These are phyloP conservation scores for Selaginella moellendorffii DNA, from an alignment of 75 land plant species.

Conservation along the genomic window DNA sequence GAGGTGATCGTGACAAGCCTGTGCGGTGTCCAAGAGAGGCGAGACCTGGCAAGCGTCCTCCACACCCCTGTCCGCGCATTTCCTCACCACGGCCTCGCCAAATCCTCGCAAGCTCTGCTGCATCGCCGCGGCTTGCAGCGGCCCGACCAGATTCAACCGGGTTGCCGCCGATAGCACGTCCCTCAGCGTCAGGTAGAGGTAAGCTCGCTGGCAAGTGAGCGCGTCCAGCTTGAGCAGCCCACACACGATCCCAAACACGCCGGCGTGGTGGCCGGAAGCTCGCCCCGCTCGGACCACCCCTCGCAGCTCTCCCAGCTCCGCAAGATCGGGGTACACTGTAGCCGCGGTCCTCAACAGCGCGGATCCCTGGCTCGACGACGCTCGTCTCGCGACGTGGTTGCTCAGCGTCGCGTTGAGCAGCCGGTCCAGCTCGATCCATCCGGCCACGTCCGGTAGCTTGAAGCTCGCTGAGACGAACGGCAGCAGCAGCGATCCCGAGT, in stretches of 20 bases:
- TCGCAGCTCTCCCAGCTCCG: slow-evolving; percentile 35
- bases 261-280: slow-evolving; percentile 60
- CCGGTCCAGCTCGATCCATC: slow-evolving; percentile 37
- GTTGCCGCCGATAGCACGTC: slow-evolving; percentile 88
- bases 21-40: slow-evolving; percentile 62
- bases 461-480: slow-evolving; percentile 49
- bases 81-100: slow-evolving; percentile 43
- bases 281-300: slow-evolving; percentile 10
- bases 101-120: slow-evolving; percentile 45
- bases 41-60: slow-evolving; percentile 57
- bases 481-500: slow-evolving; percentile 60
- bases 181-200: slow-evolving; percentile 57
- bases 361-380: slow-evolving; percentile 70
- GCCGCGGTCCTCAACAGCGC: slow-evolving; percentile 68
- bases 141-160: slow-evolving; percentile 69
- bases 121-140: slow-evolving; percentile 63
- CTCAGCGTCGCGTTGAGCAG: slow-evolving; percentile 54
- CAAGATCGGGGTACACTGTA: slow-evolving; percentile 42
- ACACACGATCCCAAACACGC: slow-evolving; percentile 52
- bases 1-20: slow-evolving; percentile 68
- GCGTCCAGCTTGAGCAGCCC: slow-evolving; percentile 53
- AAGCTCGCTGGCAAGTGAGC: slow-evolving; percentile 50
- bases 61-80: slow-evolving; percentile 42
- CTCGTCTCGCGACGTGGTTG: slow-evolving; percentile 61
- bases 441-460: slow-evolving; percentile 24